These are phyloP conservation scores for Aspergillus sp. DNA, from an alignment of 2,329 filamentous ascomycete species.

Conservation along the genomic window DNA sequence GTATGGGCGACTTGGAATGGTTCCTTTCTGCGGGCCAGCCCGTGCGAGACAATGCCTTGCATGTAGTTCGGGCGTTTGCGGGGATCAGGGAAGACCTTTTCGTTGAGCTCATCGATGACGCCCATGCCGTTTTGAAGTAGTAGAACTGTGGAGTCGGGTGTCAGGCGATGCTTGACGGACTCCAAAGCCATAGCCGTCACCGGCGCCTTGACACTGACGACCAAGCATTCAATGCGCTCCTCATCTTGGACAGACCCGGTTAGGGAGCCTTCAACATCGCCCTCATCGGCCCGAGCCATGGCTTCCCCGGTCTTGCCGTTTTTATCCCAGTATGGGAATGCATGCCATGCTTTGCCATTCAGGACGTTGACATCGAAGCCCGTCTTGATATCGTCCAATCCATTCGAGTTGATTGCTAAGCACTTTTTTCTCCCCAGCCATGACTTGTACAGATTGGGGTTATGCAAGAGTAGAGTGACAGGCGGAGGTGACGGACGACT, in stretches of 20 bases:
- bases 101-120: conserved; percentile 74
- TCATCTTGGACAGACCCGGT: conserved; percentile 31
- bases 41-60: conserved; percentile 66
- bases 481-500: conserved; percentile 71
- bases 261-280: not conserved
- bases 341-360: conserved; percentile 36
- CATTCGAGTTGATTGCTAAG: conserved; percentile 41
- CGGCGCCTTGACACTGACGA: conserved; percentile 76
- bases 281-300: not conserved
- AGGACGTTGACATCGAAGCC: conserved; percentile 49
- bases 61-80: conserved; percentile 72
- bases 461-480: conserved; percentile 73
- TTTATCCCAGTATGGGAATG: conserved; percentile 28
- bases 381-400: conserved; percentile 44
- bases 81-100: conserved; percentile 68
- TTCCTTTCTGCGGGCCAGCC: conserved; percentile 48
- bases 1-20: conserved; percentile 59
- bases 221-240: conserved; percentile 68
- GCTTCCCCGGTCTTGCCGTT: conserved; percentile 15
- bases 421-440: conserved; percentile 27
- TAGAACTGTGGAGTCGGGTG: conserved; percentile 68
- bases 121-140: conserved; percentile 83
- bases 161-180: conserved; percentile 67
- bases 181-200: conserved; percentile 67
- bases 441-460: conserved; percentile 27